A percentile compares a stretch with the other conserved stretches of the same genome.
These are phyloP conservation scores for Aspergillus oerlinghausenensis DNA, from an alignment of 2,329 filamentous ascomycete genomes.

Conservation along the genomic window DNA sequence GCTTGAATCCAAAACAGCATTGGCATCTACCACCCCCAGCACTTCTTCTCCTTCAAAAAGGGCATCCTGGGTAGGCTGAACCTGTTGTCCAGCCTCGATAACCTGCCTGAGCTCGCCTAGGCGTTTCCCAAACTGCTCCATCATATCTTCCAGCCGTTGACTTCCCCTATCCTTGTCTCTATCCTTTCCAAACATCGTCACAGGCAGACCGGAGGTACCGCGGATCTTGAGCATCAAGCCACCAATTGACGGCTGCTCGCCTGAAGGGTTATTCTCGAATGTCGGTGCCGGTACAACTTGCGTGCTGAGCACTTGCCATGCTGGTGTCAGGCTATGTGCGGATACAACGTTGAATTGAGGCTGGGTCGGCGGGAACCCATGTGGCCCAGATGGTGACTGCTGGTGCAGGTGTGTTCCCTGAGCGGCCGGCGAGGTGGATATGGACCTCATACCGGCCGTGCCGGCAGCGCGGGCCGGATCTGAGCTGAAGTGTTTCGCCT, in stretches of 20 bases:
- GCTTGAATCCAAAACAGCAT: background rate
- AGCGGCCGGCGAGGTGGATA: conserved; percentile 21
- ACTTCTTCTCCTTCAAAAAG: background rate
- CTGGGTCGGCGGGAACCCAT: conserved; percentile 4
- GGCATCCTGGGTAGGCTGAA: background rate
- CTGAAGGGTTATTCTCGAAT: conserved; percentile 55
- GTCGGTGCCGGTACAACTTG: conserved; percentile 57
- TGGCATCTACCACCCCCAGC: background rate
- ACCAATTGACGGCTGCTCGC: conserved; percentile 43
- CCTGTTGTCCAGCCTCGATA: conserved; percentile 32
- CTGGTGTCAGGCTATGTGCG: conserved; percentile 66
- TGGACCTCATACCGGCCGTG: conserved; percentile 10
- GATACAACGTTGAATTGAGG: conserved; percentile 55
- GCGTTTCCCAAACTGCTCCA: conserved; percentile 43
- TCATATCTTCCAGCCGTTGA: conserved; percentile 42
- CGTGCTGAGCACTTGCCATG: conserved; percentile 64
- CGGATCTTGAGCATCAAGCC: conserved; percentile 44
- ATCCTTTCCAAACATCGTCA: conserved; percentile 16
- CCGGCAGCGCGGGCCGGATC: conserved; percentile 11
- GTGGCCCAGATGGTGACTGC: conserved; percentile 6
- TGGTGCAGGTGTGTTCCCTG: conserved; percentile 4
- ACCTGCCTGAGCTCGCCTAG: conserved; percentile 41
- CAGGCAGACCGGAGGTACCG: conserved; percentile 33
- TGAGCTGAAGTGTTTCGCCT: conserved; percentile 3
- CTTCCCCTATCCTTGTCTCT: conserved; percentile 19